phyloP scores from a whole-genome alignment of 2,329 filamentous ascomycete genomes.

The Colletotrichum tabaci region DNA sequence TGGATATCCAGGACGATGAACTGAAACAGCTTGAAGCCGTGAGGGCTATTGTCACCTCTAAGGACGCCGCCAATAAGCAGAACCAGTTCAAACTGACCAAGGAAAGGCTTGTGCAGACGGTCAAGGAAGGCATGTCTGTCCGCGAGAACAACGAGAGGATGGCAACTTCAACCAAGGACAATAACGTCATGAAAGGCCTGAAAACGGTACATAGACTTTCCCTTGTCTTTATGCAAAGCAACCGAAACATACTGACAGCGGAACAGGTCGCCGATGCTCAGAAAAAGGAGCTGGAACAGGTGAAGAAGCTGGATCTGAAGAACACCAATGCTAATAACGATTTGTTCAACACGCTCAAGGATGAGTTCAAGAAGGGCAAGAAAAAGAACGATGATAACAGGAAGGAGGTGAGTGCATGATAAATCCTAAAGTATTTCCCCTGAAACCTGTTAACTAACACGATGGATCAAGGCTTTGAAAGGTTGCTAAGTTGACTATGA shows the following conservation, averaged over 20 bases:
- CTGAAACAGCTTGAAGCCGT: too few relatives aligned
- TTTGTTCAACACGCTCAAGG: constrained; percentile 7
- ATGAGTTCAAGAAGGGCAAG: constrained; percentile 43
- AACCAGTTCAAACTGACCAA: constrained; percentile 39
- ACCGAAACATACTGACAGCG: neutral
- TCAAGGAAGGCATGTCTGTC: constrained; percentile 45
- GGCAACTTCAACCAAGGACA: constrained; percentile 23
- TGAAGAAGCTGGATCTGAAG: constrained; percentile 13
- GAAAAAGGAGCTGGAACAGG: constrained; percentile 16
- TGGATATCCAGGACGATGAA: constrained; percentile 45
- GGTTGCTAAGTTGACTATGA: neutral
- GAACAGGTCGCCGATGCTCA: constrained; percentile 25
- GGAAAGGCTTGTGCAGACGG: constrained; percentile 42
- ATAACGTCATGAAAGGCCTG: constrained; percentile 40
- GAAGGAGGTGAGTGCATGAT: neutral
- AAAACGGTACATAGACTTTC: constrained; percentile 26
- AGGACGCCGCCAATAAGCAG: constrained; percentile 13
- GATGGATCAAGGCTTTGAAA: neutral
- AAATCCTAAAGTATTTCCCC: fast-evolving
- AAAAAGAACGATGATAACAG: constrained; percentile 42
- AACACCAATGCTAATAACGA: neutral
- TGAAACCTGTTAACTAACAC: neutral
- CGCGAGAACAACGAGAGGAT: constrained; percentile 46
- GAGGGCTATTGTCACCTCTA: constrained; percentile 39
- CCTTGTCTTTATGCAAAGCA: neutral